Evolutionary conservation across 164 flowering plant species (phyloP).

Genomic region (Aristolochia contorta): DNA sequence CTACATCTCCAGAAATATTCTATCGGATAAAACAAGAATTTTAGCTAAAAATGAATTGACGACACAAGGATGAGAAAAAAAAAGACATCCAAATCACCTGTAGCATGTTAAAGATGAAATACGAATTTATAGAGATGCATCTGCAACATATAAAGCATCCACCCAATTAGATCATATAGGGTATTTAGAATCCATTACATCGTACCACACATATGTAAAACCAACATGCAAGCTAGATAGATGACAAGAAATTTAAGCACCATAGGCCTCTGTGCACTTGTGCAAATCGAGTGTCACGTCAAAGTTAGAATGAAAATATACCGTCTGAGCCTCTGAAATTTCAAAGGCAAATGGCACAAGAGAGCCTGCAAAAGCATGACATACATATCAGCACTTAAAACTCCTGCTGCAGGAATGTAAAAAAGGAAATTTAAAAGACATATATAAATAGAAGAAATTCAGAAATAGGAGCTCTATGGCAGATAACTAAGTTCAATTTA

Average conservation of each 20-base stretch:
- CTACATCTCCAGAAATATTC: too few species aligned
- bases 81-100: slow-evolving; percentile 44
- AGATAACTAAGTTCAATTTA: too few species aligned
- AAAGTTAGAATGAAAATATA: slow-evolving; percentile 13
- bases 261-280: neutral
- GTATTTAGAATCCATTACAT: neutral
- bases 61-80: neutral
- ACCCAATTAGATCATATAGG: neutral
- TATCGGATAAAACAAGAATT: too few species aligned
- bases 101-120: slow-evolving; percentile 78
- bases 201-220: neutral
- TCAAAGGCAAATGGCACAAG: slow-evolving; percentile 52
- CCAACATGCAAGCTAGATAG: neutral
- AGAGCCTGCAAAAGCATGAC: slow-evolving; percentile 53
- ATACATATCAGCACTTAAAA: neutral
- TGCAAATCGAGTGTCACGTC: neutral
- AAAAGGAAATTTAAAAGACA: too few species aligned
- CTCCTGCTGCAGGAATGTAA: too few species aligned
- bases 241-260: neutral
- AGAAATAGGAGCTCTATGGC: too few species aligned
- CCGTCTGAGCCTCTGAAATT: slow-evolving; percentile 65
- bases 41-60: neutral
- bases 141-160: slow-evolving; percentile 34
- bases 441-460: too few species aligned
- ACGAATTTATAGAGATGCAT: slow-evolving; percentile 67